These are phyloP conservation scores for Leccinum obscurum DNA, from an alignment of 768 basidiomycete genomes.

Conservation along the genomic window DNA sequence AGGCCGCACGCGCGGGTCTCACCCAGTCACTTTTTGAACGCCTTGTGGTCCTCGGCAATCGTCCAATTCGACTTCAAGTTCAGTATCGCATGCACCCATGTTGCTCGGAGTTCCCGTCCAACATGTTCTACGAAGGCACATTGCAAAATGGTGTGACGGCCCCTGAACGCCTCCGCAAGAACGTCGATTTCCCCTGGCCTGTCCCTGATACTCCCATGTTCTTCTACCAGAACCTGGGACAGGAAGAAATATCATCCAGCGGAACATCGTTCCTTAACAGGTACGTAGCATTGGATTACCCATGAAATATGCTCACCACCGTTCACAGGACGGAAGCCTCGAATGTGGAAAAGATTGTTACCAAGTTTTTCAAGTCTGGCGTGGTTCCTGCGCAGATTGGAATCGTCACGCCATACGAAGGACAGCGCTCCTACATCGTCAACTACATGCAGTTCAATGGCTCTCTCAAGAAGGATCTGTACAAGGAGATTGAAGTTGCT, in stretches of 20 bases:
- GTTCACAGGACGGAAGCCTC: slow-evolving; percentile 86
- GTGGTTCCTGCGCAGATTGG: slow-evolving; percentile 96
- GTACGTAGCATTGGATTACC: slow-evolving; percentile 32
- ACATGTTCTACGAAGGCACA: slow-evolving; percentile 99
- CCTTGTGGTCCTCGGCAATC: slow-evolving; percentile 90
- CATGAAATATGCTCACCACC: slow-evolving; percentile 7
- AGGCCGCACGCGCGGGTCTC: slow-evolving; percentile 97
- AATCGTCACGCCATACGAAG: slow-evolving; percentile 98
- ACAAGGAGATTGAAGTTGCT: slow-evolving; percentile 99
- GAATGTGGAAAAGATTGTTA: slow-evolving; percentile 99
- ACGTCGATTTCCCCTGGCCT: slow-evolving; percentile 99
- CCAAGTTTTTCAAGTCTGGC: slow-evolving; percentile 99
- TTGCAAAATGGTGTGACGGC: slow-evolving; percentile 99
- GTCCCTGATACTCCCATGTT: slow-evolving; percentile 98
- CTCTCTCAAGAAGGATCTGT: slow-evolving; percentile 97
- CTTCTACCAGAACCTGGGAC: slow-evolving; percentile 99
- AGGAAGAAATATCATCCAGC: slow-evolving; percentile 98
- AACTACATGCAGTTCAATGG: slow-evolving; percentile 99
- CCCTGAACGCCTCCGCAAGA: slow-evolving; percentile 94
- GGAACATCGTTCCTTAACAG: slow-evolving; percentile 98
- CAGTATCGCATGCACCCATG: slow-evolving; percentile 99
- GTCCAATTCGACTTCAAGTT: slow-evolving; percentile 97
- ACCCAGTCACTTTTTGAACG: slow-evolving; percentile 99
- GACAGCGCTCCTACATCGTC: slow-evolving; percentile 96
- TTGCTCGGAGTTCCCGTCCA: slow-evolving; percentile 97